These are phyloP conservation scores for Nannizziopsis barbatae DNA, from an alignment of 2,329 filamentous ascomycete genomes.

Conservation along the genomic window DNA sequence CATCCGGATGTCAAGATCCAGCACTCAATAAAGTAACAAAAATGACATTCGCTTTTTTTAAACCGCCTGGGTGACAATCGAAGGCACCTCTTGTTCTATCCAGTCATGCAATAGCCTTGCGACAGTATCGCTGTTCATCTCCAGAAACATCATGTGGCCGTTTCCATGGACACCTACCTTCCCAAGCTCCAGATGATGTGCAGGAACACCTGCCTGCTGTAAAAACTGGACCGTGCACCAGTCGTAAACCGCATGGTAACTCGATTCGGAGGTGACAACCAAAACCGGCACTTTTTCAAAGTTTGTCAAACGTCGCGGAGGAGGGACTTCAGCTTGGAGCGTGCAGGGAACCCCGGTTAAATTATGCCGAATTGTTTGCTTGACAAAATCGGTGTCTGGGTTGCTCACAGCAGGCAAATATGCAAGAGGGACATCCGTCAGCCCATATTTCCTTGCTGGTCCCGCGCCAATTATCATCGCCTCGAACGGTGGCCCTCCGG, in stretches of 20 bases:
- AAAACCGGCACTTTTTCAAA: conserved; percentile 40
- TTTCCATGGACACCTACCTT: conserved; percentile 42
- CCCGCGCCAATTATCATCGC: conserved; percentile 30
- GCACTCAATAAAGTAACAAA: too few relatives aligned
- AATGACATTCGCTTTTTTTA: too few relatives aligned
- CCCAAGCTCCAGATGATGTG: conserved; percentile 38
- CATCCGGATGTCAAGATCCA: too few relatives aligned
- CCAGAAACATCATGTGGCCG: conserved; percentile 39
- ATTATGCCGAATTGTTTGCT: conserved; percentile 16
- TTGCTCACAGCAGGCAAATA: conserved; percentile 37
- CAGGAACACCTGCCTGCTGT: conserved; percentile 40
- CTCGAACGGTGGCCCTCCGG: conserved; percentile 42
- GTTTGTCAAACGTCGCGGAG: conserved; percentile 39
- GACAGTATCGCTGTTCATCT: conserved; percentile 19
- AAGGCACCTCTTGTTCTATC: conserved; percentile 8
- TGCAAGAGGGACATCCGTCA: conserved; percentile 39
- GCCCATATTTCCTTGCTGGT: conserved; percentile 32
- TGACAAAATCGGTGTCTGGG: conserved; percentile 25
- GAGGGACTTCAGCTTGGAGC: conserved; percentile 26
- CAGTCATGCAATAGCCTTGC: conserved; percentile 11
- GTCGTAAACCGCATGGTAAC: conserved; percentile 46
- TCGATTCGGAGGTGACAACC: conserved; percentile 44
- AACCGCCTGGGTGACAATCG: too few relatives aligned
- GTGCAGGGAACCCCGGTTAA: conserved; percentile 23
- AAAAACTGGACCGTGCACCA: conserved; percentile 45